Percentiles rank a stretch among this genome's conserved stretches.
These are phyloP conservation scores for Penicillium sclerotiorum DNA, from an alignment of 2,329 filamentous ascomycete genomes.

Conservation along the genomic window DNA sequence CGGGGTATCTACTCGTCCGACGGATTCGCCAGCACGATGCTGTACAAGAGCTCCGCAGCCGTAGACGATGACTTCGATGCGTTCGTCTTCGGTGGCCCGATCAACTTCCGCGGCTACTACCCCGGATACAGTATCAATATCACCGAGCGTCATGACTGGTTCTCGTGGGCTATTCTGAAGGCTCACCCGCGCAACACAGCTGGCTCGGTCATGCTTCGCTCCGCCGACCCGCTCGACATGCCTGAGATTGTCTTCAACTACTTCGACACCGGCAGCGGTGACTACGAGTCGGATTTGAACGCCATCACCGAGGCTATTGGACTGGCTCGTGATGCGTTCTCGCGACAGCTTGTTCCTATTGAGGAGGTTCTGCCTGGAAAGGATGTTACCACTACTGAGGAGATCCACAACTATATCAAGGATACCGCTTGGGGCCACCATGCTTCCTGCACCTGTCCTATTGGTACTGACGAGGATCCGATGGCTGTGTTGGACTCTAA, in stretches of 20 bases:
- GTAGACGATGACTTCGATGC: slow-evolving; percentile 54
- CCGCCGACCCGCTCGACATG: slow-evolving; percentile 63
- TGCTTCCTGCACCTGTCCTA: slow-evolving; percentile 58
- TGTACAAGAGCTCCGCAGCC: slow-evolving; percentile 38
- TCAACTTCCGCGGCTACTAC: slow-evolving; percentile 58
- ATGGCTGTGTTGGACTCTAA: slow-evolving; percentile 59
- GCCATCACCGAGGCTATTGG: slow-evolving; percentile 27
- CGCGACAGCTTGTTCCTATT: slow-evolving; percentile 43
- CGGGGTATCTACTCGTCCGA: slow-evolving; percentile 51
- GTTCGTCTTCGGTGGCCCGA: slow-evolving; percentile 58
- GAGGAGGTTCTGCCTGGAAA: slow-evolving; percentile 47
- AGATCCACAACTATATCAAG: slow-evolving; percentile 52
- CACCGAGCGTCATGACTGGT: slow-evolving; percentile 45
- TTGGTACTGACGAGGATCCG: slow-evolving; percentile 57
- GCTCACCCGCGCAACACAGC: slow-evolving; percentile 64
- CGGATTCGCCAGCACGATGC: slow-evolving; percentile 57
- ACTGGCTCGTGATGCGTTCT: slow-evolving; percentile 53
- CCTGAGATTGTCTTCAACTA: slow-evolving; percentile 67
- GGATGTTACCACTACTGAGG: slow-evolving; percentile 44
- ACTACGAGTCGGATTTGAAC: slow-evolving; percentile 14
- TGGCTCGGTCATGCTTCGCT: slow-evolving; percentile 64
- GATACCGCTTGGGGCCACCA: slow-evolving; percentile 62
- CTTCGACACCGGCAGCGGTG: slow-evolving; percentile 45
- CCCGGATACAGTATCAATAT: slow-evolving; percentile 49
- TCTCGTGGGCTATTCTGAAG: slow-evolving; percentile 57